Conservation (phyloP, 2,329 filamentous ascomycete genomes). For the Massarina eburnea region DNA sequence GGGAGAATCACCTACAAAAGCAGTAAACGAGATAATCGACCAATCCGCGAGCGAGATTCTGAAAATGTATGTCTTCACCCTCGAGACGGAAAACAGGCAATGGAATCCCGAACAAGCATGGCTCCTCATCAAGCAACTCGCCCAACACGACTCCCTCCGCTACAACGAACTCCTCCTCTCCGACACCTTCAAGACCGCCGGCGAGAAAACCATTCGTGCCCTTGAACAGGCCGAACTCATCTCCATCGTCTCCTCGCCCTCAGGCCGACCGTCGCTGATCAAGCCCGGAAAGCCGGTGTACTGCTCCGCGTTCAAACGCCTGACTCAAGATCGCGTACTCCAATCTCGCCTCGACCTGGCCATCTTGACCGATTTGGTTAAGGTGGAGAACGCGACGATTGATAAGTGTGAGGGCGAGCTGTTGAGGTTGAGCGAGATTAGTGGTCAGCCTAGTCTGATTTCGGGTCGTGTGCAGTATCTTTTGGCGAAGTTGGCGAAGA, state of each 20-base stretch:
- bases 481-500: conserved; percentile 69
- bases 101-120: conserved; percentile 90
- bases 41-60: conserved; percentile 88
- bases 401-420: conserved; percentile 80
- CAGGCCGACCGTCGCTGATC: conserved; percentile 77
- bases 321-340: conserved; percentile 73
- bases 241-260: conserved; percentile 66
- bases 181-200: conserved; percentile 70
- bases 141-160: conserved; percentile 66
- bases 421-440: conserved; percentile 67
- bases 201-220: conserved; percentile 74
- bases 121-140: conserved; percentile 79
- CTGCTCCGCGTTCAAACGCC: conserved; percentile 73
- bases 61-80: conserved; percentile 80
- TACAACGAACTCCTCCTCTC: conserved; percentile 86
- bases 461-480: conserved; percentile 70
- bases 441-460: conserved; percentile 70
- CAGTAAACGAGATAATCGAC: conserved; percentile 84
- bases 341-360: conserved; percentile 69
- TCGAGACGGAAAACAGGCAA: conserved; percentile 56
- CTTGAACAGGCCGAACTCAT: conserved; percentile 88
- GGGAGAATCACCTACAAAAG: conserved; percentile 78
- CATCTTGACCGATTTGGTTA: conserved; percentile 67
- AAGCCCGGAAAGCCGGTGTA: conserved; percentile 84
- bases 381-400: conserved; percentile 72